Base-by-base conservation (phyloP, 2,329 filamentous ascomycete genomes). In the Thielaviopsis musarum region DNA sequence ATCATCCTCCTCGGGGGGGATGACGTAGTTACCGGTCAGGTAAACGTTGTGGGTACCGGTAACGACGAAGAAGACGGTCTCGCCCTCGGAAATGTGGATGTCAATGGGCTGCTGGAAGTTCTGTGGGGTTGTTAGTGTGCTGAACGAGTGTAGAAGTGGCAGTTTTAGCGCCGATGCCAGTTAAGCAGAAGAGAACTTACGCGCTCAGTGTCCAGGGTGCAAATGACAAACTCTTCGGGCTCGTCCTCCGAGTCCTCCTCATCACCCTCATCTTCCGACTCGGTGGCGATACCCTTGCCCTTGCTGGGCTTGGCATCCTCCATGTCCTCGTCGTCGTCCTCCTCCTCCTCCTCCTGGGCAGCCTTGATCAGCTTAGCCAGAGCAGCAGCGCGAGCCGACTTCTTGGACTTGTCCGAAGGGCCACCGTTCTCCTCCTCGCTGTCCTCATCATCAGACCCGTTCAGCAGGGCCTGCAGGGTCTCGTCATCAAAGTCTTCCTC, bases 11-110 rank as follows among this genome's bases (percentile, higher is more conserved):
- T 80, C 75, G 61, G 83, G 78, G 63, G 83, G 77, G 69, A 93
- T 81, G 65, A 98, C 81, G 74, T 95, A 97, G 82, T 98, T 98
- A 66, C 93, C 93, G 63, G 91, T 97, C 62, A 98, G 81, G 75
- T 85, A 93, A 68, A 98, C 79, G 64, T 87, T 83, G 79, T 96
- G 90, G 63, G 88, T 93, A 67, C 93, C 93, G 63, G 81, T 84
- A 65, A 95, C 90, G 69, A 87, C 82, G 77, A 98, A 97, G 79
- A 88, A 95, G 65, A 96, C 85, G 66, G 82, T 82, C 78, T 98
- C 93, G 66, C 87, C 82, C 71, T 95, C 87, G 67, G 82, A 83
- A 70, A 98, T 83, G 64, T 88, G 93, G 72, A 98, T 88, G 73
- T 98, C 89, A 62, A 98, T 82, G 54, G 93, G 76, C 74, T 98